Percentiles rank a stretch among this genome's conserved stretches.
These are phyloP conservation scores for Trichodelitschia bisporula DNA, from an alignment of 495 filamentous ascomycete genomes.

Conservation along the genomic window DNA sequence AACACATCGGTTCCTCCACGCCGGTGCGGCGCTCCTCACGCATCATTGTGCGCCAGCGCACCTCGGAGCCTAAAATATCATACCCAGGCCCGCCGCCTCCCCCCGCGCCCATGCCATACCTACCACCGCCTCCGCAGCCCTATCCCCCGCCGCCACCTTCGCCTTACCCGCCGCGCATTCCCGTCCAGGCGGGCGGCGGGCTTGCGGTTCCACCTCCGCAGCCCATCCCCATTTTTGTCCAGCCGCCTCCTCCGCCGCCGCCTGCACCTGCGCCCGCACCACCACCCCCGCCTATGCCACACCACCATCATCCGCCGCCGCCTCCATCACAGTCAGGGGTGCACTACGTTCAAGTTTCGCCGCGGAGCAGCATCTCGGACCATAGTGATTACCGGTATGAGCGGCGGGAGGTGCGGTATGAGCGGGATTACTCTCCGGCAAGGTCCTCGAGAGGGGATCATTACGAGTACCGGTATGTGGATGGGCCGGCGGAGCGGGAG, in stretches of 20 bases:
- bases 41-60: neutral
- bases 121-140: slow-evolving; percentile 5
- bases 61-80: neutral
- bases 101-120: slow-evolving; percentile 2
- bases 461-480: slow-evolving; percentile 16
- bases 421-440: slow-evolving; percentile 9
- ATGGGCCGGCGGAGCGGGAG: slow-evolving; percentile 9
- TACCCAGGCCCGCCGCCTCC: neutral
- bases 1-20: slow-evolving; percentile 1
- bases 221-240: slow-evolving; percentile 11
- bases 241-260: slow-evolving; percentile 7
- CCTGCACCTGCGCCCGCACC: slow-evolving; percentile 6
- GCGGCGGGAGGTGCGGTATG: slow-evolving; percentile 11
- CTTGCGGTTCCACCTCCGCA: slow-evolving; percentile 9
- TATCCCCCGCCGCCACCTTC: slow-evolving; percentile 2
- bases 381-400: slow-evolving; percentile 10
- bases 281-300: too few relatives aligned
- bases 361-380: slow-evolving; percentile 7
- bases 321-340: slow-evolving; percentile 3
- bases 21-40: neutral
- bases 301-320: slow-evolving; percentile 2
- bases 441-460: slow-evolving; percentile 1
- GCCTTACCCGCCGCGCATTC: slow-evolving; percentile 6
- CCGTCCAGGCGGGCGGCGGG: too few relatives aligned
- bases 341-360: slow-evolving; percentile 16